Base-by-base conservation (phyloP, 2,329 filamentous ascomycete genomes). In the Leptoxyphium fumago region DNA sequence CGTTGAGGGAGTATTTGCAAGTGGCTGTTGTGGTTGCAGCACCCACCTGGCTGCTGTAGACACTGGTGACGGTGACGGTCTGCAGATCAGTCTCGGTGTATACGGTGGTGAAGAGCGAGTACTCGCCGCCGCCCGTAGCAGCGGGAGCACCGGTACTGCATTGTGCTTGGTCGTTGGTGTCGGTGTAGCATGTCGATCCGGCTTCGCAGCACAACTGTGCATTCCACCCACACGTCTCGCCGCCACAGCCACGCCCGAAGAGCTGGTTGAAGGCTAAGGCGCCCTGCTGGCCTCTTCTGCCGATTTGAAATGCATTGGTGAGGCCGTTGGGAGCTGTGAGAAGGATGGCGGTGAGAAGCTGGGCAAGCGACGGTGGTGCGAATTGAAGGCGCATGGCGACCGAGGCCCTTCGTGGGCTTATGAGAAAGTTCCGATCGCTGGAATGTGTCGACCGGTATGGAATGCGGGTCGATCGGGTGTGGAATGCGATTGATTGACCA, bases 61-160 rank as follows among this genome's bases (percentile, higher is more conserved):
- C 68, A 6, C 67, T 68, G 5, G 74, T 78, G 46, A 66, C 61
- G 2, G 74, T 77, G 38, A 70, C 58, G 6, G 68, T 61, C 47
- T 71, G 70, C 15, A 65, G 52, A 43, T 73, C 70, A 10, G 73
- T 78, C 55, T 75, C 68, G 10, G 73, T 65, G 52, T 64, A 77
- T 5, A 72, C 76, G 2, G 72, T 73, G 14, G 75, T 80, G 53
- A 65, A 75, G 59, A 70, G 71, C 48, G 71, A 56, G 73, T 74
- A 78, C 48, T 63, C 58, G n/a, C 70, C 71, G 11, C 50, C 53
- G 43, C 52, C 60, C 39, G 44, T 53, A 6, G 51, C 53, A 3
- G 50, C 56, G 14, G 45, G 46, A 41, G 43, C 49, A 21, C 49
- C 52, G 10, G 49, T 54, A 29, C 56, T 54, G 53, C 73, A 76